Evolutionary conservation across 306 rosid species (phyloP).

Genomic region (Boehmeria nivea): DNA sequence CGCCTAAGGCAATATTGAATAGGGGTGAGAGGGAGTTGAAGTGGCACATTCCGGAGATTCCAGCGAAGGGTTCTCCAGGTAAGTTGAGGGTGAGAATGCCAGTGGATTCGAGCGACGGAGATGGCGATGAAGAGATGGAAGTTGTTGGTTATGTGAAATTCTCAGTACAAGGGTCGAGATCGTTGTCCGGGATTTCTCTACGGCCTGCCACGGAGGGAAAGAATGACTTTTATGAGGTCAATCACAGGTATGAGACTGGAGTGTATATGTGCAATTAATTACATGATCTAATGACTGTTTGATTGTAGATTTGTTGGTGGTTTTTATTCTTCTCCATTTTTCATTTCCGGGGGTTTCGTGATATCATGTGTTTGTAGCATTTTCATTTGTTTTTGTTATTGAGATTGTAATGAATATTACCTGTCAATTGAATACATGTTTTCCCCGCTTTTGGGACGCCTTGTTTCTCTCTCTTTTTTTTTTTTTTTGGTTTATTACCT

Average conservation of each 20-base stretch:
- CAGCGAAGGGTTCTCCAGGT: slow-evolving; percentile 69
- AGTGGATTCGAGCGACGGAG: slow-evolving; percentile 60
- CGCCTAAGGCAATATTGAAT: slow-evolving; percentile 87
- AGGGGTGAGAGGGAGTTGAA: slow-evolving; percentile 76
- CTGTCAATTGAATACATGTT: slow-evolving; percentile 25
- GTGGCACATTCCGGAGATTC: slow-evolving; percentile 82
- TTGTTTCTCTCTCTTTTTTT: too few species aligned
- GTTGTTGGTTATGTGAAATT: slow-evolving; percentile 68
- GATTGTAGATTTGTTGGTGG: slow-evolving; percentile 23
- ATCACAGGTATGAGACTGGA: slow-evolving; percentile 73
- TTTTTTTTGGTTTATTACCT: too few species aligned
- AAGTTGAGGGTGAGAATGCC: slow-evolving; percentile 85
- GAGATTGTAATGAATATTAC: slow-evolving; percentile 43
- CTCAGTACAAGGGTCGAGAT: slow-evolving; percentile 50
- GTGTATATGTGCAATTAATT: slow-evolving; percentile 70
- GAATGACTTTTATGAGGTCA: slow-evolving; percentile 83
- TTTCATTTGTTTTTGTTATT: slow-evolving; percentile 25
- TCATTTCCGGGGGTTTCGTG: slow-evolving; percentile 26
- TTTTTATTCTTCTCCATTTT: slow-evolving; percentile 17
- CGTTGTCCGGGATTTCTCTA: slow-evolving; percentile 71
- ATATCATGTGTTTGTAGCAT: slow-evolving; percentile 51
- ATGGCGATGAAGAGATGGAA: slow-evolving; percentile 61
- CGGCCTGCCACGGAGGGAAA: slow-evolving; percentile 80
- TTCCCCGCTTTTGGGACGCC: too few species aligned
- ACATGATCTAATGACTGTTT: slow-evolving; percentile 27